Conservation (phyloP, 2,329 filamentous ascomycete species). For the Curvularia eragrostidis region DNA sequence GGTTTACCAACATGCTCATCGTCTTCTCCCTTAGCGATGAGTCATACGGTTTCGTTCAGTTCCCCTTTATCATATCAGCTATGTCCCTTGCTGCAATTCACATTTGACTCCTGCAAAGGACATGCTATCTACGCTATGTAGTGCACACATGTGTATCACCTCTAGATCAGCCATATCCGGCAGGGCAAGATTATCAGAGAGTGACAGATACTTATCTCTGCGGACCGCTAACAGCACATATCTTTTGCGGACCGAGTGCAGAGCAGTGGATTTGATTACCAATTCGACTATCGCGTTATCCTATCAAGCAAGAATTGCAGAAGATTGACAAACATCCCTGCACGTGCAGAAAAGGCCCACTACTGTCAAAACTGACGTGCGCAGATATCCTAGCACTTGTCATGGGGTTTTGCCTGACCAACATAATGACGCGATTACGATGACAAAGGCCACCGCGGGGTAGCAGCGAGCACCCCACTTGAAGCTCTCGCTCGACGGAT, state of each 20-base stretch:
- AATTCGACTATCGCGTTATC: background rate
- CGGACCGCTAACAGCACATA: too few relatives aligned
- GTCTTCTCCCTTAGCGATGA: constrained; percentile 25
- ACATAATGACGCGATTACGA: constrained; percentile 1
- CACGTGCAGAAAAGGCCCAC: background rate
- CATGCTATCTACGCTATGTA: background rate
- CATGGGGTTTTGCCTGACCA: background rate
- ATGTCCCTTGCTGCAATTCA: background rate
- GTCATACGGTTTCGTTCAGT: constrained; percentile 26
- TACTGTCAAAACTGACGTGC: background rate
- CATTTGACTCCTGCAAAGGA: constrained; percentile 4
- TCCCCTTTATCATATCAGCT: constrained; percentile 1
- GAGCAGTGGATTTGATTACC: background rate
- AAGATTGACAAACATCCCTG: constrained; percentile 4
- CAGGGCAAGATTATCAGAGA: background rate
- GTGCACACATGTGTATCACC: constrained; percentile 9
- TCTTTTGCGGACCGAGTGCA: background rate
- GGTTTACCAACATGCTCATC: constrained; percentile 25
- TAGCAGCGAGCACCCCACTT: constrained; percentile 16
- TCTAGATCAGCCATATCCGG: too few relatives aligned
- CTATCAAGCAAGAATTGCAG: constrained; percentile 8
- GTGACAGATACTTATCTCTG: background rate
- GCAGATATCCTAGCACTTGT: background rate
- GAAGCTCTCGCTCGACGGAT: background rate
- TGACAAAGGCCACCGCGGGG: constrained; percentile 22